Evolutionary conservation across 306 rosid species (phyloP).

Genomic region (Lathyrus sativus): DNA sequence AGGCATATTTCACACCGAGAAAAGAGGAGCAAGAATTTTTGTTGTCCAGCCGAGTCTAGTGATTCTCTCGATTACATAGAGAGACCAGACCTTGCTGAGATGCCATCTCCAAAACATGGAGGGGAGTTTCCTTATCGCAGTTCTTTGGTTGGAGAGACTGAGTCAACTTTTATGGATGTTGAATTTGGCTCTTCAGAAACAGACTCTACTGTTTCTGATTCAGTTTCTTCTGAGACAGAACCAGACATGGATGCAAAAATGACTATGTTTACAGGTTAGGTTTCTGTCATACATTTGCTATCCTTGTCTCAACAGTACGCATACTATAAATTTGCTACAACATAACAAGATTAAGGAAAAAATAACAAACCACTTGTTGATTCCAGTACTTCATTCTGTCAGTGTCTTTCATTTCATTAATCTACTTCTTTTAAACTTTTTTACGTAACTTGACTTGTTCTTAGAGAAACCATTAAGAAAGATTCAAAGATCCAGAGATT

Average conservation of each 20-base stretch:
- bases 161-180: conserved; percentile 59
- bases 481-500: too few relatives aligned
- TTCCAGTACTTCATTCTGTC: conserved; percentile 16
- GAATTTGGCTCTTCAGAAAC: conserved; percentile 71
- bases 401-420: conserved; percentile 8
- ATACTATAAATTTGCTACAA: neutral
- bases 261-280: conserved; percentile 64
- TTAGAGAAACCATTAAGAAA: too few relatives aligned
- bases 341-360: neutral
- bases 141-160: conserved; percentile 59
- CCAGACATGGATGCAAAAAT: conserved; percentile 64
- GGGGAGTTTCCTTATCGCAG: conserved; percentile 43
- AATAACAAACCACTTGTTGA: neutral
- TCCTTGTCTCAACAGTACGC: neutral
- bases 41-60: conserved; percentile 62
- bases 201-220: conserved; percentile 54
- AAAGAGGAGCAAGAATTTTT: conserved; percentile 65
- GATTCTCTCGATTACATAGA: conserved; percentile 71
- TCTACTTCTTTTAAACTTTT: neutral
- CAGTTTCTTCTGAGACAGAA: conserved; percentile 81
- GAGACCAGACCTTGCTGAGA: conserved; percentile 50
- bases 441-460: too few relatives aligned
- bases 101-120: conserved; percentile 52
- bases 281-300: conserved; percentile 23
- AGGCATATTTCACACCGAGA: conserved; percentile 54